Evolutionary conservation across 306 rosid species (phyloP).

Genomic region (Lathyrus sativus): DNA sequence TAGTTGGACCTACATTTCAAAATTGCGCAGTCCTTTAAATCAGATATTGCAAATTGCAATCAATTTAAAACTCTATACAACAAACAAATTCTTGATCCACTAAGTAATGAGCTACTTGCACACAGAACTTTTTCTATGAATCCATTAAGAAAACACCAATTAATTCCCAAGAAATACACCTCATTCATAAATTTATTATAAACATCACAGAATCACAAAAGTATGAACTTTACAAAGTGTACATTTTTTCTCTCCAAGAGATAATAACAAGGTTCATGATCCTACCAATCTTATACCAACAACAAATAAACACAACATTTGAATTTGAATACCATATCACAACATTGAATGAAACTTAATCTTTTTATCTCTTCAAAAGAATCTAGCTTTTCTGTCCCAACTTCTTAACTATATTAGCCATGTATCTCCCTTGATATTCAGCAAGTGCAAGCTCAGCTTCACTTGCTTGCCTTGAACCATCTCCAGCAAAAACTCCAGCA

Average conservation of each 20-base stretch:
- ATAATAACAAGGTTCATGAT: slow-evolving; percentile 9
- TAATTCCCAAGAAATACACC: background rate
- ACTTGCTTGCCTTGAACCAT: slow-evolving; percentile 67
- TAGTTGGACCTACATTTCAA: background rate
- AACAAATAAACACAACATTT: slow-evolving; percentile 39
- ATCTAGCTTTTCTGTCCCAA: slow-evolving; percentile 38
- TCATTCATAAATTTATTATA: background rate
- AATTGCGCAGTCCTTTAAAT: background rate
- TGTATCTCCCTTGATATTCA: slow-evolving; percentile 74
- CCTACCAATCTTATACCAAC: slow-evolving; percentile 20
- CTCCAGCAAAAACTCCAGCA: slow-evolving; percentile 70
- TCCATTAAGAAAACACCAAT: background rate
- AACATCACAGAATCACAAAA: slow-evolving; percentile 22
- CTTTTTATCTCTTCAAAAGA: background rate
- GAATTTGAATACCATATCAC: slow-evolving; percentile 29
- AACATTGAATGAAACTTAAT: slow-evolving; percentile 9
- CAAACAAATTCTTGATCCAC: background rate
- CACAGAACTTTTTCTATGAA: background rate
- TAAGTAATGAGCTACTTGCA: background rate
- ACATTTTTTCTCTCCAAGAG: background rate
- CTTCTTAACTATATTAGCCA: slow-evolving; percentile 67
- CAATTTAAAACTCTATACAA: background rate
- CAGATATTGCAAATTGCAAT: background rate
- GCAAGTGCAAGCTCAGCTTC: slow-evolving; percentile 66
- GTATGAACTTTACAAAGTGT: slow-evolving; percentile 33